Evolutionary conservation across 805 yeast genomes (phyloP), one percentile per base, ranked within the genome.

Genomic region (Saccharomycopsis microspora): DNA sequence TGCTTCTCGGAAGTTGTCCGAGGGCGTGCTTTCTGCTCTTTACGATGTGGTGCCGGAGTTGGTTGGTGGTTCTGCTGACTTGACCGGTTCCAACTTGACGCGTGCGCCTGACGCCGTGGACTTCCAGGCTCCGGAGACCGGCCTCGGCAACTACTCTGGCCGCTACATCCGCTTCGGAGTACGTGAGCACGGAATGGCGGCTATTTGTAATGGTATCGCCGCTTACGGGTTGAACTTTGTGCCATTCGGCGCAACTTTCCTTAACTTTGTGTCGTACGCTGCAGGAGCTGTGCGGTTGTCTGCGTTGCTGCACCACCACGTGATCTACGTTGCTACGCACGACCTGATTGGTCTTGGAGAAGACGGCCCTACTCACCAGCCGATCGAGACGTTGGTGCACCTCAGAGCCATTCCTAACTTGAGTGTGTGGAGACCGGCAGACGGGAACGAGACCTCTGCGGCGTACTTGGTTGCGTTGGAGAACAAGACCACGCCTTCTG

Each of bases 181-280:
- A 56, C 84, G 98, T 72, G 98, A 90, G 76, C 97, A 93, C 71
- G 97, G 86, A 68, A 88, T 90, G 97, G 96, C 96, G 72, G 96
- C 97, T 56, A 84, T 89, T 67, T 76, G 89, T 80, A 90, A 93
- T 71, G 98, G 98, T 82, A 84, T 90, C 59, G 75, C 93, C 51
- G 97, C 96, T 48, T 90, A 71, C 63, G 81, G 81, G 55, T 85
- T 84, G 55, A 86, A 85, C 72, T 79, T 74, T 76, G 84, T 81
- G 68, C 82, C 88, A 59, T 89, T 81, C 72, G 96, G 96, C 67
- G 97, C 96, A 70, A 90, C 98, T 63, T 90, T 90, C 88, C 76
- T 90, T 68, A 90, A 93, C 80, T 90, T 90, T 60, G 83, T 78
- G 43, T 76, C 84, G 8, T 84, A 84, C 61, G 93, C 88, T 57